Evolutionary conservation across 2,329 filamentous ascomycete genomes (phyloP), one percentile per base, ranked within the genome.

Genomic region (Sclerotinia nivalis): DNA sequence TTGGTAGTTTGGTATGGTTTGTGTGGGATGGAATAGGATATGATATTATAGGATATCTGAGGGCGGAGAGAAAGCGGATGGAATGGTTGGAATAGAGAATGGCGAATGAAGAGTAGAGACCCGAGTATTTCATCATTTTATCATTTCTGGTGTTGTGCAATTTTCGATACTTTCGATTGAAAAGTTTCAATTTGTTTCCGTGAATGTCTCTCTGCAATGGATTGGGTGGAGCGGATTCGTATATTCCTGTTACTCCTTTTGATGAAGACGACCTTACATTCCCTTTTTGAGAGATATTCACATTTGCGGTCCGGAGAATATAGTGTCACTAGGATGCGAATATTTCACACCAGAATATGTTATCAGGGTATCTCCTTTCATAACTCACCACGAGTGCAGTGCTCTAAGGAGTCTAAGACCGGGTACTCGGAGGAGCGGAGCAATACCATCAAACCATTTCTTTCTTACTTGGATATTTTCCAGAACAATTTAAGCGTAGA

Each of bases 91-190:
- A 43, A 18, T n/a, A 31, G 55, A 40, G 4, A n/a, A n/a, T 4
- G n/a, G 15, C 13, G 10, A n/a, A 37, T 8, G 22, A 6, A 20
- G 31, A n/a, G 54, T 37, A 22, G 20, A 22, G 4, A 22, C 18
- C 22, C 9, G 18, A 31, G 55, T 13, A 12, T 37, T 20, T 40
- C 20, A 13, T 37, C 13, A 6, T 4, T 31, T 2, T 34, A 13
- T 37, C 0, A 15, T n/a, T n/a, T n/a, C 10, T 37, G 4, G 28
- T 34, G 10, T 12, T 22, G 6, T n/a, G 4, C 1, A 10, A 12
- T 37, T n/a, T 40, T 37, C 8, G 2, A 37, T 15, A 34, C 10
- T 15, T 22, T 10, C 8, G 1, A 2, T 8, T 40, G 12, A 8
- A 58, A 49, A 13, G 0, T 37, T 28, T 58, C 20, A 58, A n/a